phyloP scores from a whole-genome alignment of 495 filamentous ascomycete species.

The Sabuloglossum arenarium region DNA sequence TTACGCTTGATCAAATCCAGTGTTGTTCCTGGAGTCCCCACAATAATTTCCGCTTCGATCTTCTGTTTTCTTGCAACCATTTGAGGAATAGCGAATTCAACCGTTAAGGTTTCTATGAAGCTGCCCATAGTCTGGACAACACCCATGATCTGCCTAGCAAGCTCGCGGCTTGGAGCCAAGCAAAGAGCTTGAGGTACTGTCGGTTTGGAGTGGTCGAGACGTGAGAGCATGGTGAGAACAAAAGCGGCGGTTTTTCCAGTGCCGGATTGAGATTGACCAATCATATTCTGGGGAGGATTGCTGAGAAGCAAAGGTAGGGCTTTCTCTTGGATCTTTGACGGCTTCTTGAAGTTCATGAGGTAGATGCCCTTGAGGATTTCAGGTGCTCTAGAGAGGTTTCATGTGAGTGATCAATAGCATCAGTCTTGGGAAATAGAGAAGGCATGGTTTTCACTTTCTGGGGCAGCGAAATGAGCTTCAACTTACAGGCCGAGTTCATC shows the following conservation, averaged over 20 bases:
- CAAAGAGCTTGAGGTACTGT: constrained; percentile 64
- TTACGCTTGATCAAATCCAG: constrained; percentile 62
- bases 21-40: constrained; percentile 88
- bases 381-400: constrained; percentile 4
- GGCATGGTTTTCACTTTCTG: not conserved
- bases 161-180: constrained; percentile 80
- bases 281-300: constrained; percentile 74
- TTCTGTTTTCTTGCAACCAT: constrained; percentile 34
- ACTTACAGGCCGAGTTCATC: constrained; percentile 71
- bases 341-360: constrained; percentile 77
- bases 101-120: constrained; percentile 48
- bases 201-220: constrained; percentile 49
- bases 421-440: not conserved
- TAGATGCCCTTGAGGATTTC: constrained; percentile 41
- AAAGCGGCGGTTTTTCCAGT: constrained; percentile 98
- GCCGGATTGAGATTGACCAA: constrained; percentile 94
- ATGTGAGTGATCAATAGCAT: not conserved
- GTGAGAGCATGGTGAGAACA: constrained; percentile 70
- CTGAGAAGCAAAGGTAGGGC: constrained; percentile 71
- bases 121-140: constrained; percentile 65
- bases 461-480: not conserved
- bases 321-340: constrained; percentile 90
- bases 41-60: constrained; percentile 53
- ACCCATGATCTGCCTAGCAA: constrained; percentile 81
- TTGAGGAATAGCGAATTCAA: constrained; percentile 66